A percentile compares a stretch with the other conserved stretches of the same genome.
Conservation (phyloP, 164 flowering plant genomes). For the Cinnamomum micranthum region DNA sequence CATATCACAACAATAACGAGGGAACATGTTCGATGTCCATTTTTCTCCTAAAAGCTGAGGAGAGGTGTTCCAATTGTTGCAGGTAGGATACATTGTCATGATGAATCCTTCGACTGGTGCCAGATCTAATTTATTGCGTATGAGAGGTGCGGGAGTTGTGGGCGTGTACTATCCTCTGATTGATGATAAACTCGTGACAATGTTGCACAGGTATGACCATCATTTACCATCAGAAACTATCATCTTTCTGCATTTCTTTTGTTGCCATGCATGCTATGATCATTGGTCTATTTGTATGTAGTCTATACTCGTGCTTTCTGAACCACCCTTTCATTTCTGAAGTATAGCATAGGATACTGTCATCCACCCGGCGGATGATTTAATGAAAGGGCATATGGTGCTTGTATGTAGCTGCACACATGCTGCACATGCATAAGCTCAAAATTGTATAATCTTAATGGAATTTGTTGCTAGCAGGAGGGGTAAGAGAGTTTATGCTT, state of each 20-base stretch:
- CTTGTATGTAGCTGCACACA: not conserved
- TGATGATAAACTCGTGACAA: conserved; percentile 58
- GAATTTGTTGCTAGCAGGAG: conserved; percentile 40
- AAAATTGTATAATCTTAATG: not conserved
- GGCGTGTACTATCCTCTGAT: conserved; percentile 85
- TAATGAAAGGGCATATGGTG: not conserved
- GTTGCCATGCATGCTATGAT: not conserved
- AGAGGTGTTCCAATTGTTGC: conserved; percentile 8
- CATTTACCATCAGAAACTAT: not conserved
- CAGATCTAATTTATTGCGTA: conserved; percentile 62
- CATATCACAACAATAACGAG: not conserved
- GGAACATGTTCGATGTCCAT: not conserved
- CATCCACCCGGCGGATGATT: not conserved
- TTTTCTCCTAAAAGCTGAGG: not conserved
- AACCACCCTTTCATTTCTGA: not conserved
- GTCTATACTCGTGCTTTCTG: not conserved
- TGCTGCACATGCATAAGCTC: not conserved
- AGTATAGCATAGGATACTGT: not conserved
- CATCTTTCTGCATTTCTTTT: not conserved
- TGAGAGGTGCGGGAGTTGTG: conserved; percentile 63
- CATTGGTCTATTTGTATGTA: not conserved
- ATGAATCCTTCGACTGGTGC: conserved; percentile 58
- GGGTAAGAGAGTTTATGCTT: conserved; percentile 77
- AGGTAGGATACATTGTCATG: conserved; percentile 98
- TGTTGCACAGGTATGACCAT: conserved; percentile 51